phyloP scores from a whole-genome alignment of 306 rosid species.

The Alnus glutinosa region DNA sequence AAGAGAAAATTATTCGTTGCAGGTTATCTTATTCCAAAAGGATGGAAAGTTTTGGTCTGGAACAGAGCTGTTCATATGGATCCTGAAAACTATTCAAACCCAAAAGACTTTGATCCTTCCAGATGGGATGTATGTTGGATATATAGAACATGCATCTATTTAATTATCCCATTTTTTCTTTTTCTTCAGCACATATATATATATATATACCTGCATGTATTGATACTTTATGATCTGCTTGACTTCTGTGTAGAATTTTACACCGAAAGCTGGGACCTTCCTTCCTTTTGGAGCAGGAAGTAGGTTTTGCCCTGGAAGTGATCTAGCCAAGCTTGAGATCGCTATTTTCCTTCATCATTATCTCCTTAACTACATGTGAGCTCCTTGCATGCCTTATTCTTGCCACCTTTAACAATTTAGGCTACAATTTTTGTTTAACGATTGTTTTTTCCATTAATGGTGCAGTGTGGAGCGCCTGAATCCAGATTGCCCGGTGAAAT shows the following conservation, averaged over 20 bases:
- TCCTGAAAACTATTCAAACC: slow-evolving; percentile 51
- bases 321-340: slow-evolving; percentile 58
- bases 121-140: slow-evolving; percentile 53
- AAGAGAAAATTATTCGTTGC: not conserved
- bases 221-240: not conserved
- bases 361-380: slow-evolving; percentile 54
- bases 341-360: slow-evolving; percentile 61
- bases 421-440: not conserved
- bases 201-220: no score
- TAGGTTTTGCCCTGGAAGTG: slow-evolving; percentile 57
- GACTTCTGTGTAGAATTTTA: slow-evolving; percentile 39
- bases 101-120: slow-evolving; percentile 54
- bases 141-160: not conserved
- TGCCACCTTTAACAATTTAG: not conserved
- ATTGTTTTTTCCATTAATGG: not conserved
- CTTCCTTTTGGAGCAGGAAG: slow-evolving; percentile 65
- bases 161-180: no score
- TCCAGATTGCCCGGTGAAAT: slow-evolving; percentile 36
- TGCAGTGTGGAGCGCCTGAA: slow-evolving; percentile 56
- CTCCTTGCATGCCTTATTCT: no score
- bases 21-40: no score
- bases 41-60: slow-evolving; percentile 69
- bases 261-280: slow-evolving; percentile 51
- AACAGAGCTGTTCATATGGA: slow-evolving; percentile 70
- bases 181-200: no score